Base-by-base conservation (phyloP, 345 rosid species). In the Carallia pectinifolia region DNA sequence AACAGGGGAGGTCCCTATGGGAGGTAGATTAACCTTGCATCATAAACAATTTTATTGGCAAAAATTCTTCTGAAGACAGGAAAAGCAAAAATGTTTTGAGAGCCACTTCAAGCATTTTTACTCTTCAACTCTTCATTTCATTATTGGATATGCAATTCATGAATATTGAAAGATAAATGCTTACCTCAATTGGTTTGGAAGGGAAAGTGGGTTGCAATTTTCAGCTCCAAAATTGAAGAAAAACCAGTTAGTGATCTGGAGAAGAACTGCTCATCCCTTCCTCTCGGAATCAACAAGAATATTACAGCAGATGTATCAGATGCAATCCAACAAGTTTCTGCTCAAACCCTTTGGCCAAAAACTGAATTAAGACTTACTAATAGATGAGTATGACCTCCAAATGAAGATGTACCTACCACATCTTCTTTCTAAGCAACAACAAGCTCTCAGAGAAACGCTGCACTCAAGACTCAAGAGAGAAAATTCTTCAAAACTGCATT, bases 311-410 rank as follows among this genome's bases (percentile, higher is more conserved):
- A 33, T 53, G 7, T 13, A 65, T 68, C 56, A 56, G 72, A 58
- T 34, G 64, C 67, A 61, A 61, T 62, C 52, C 66, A 72, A 60
- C 68, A 63, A 74, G 39, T 69, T 71, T 60, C 19, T 66, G 53
- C 74, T 73, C 52, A 58, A 64, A 7, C n/a, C 71, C 70, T 56
- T 50, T 63, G 59, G 40, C 36, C 31, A 8, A 62, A 62, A 68
- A 53, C 65, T 72, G 69, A 62, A 53, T 47, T 9, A 12, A 56
- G 0, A 71, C 77, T 53, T 65, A 40, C 36, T 77, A 68, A 55
- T 33, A 62, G 60, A 71, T 62, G 63, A 65, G 58, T 73, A 23
- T 62, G n/a, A 71, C 82, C 68, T 76, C 15, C 27, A 65, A 74
- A 70, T 50, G 71, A 79, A 76, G 81, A 74, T 68, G 68, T 64